Evolutionary conservation across 768 basidiomycete species (phyloP).

Genomic region (Nidularia pulvinata): DNA sequence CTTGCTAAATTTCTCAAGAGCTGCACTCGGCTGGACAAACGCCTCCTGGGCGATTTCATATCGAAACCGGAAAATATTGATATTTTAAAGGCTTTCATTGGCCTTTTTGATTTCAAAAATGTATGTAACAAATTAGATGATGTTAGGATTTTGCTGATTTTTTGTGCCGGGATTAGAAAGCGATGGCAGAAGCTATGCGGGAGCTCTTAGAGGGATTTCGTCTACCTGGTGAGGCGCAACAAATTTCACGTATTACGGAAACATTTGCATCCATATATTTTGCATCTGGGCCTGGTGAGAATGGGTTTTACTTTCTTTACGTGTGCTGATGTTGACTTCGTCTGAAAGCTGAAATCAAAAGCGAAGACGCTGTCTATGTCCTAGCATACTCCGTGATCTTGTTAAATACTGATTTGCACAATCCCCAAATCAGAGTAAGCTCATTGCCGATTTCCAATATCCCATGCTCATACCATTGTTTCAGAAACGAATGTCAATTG

Average conservation of each 20-base stretch:
- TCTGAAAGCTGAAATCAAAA: constrained; percentile 80
- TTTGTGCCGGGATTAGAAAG: constrained; percentile 58
- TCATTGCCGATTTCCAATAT: background rate
- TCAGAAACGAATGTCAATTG: constrained; percentile 95
- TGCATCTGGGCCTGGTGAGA: constrained; percentile 74
- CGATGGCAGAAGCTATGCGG: constrained; percentile 93
- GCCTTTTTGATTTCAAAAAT: constrained; percentile 85
- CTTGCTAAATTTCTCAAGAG: constrained; percentile 87
- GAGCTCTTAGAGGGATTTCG: constrained; percentile 93
- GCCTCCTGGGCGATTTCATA: constrained; percentile 90
- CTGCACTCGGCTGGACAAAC: constrained; percentile 87
- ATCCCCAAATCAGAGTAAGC: constrained; percentile 86
- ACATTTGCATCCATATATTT: constrained; percentile 93
- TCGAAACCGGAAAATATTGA: constrained; percentile 88
- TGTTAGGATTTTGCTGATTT: background rate
- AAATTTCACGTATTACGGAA: constrained; percentile 92
- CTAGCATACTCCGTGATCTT: constrained; percentile 95
- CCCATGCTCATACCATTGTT: background rate
- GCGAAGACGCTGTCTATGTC: constrained; percentile 92
- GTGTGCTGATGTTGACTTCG: background rate
- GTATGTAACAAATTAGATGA: constrained; percentile 44
- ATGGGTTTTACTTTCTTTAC: background rate
- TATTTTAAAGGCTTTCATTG: constrained; percentile 84
- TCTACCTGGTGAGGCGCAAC: constrained; percentile 93
- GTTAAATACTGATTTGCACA: constrained; percentile 98